Evolutionary conservation across 441 rosid genomes (phyloP).

Genomic region (Aquilaria agallochum): DNA sequence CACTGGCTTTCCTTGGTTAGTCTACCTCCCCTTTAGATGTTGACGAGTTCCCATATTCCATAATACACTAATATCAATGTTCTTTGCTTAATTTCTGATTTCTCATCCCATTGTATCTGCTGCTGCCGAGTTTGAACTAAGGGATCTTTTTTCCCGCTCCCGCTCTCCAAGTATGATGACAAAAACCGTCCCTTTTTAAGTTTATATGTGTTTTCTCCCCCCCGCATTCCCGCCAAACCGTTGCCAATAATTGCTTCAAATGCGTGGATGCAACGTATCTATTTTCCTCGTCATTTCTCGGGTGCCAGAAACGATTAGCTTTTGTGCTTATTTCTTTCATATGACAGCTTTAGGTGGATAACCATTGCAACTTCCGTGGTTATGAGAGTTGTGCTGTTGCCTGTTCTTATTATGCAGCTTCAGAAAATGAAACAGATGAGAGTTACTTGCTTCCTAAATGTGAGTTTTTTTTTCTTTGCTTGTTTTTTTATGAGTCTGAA

Average conservation of each 20-base stretch:
- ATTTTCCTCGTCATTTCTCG: no score
- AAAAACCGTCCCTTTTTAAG: not conserved
- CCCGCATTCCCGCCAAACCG: no score
- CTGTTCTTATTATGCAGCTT: slow-evolving; percentile 62
- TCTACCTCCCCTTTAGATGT: not conserved
- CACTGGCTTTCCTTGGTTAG: slow-evolving; percentile 85
- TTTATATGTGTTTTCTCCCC: no score
- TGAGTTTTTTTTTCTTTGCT: slow-evolving; percentile 22
- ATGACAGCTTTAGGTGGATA: slow-evolving; percentile 60
- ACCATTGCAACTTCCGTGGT: slow-evolving; percentile 68
- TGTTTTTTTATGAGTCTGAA: not conserved
- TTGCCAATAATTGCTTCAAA: no score
- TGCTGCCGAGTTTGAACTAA: not conserved
- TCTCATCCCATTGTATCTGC: not conserved
- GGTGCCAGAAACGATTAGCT: no score
- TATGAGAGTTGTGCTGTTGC: slow-evolving; percentile 60
- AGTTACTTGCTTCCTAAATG: slow-evolving; percentile 56
- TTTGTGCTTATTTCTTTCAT: no score
- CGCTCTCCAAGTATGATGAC: no score
- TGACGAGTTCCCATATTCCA: no score
- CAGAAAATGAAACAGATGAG: slow-evolving; percentile 47
- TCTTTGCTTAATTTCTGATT: not conserved
- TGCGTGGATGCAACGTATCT: no score
- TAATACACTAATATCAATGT: not conserved
- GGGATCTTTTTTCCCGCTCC: no score